Evolutionary conservation across 495 filamentous ascomycete species (phyloP).

Genomic region (Penicillium psychrofluorescens): DNA sequence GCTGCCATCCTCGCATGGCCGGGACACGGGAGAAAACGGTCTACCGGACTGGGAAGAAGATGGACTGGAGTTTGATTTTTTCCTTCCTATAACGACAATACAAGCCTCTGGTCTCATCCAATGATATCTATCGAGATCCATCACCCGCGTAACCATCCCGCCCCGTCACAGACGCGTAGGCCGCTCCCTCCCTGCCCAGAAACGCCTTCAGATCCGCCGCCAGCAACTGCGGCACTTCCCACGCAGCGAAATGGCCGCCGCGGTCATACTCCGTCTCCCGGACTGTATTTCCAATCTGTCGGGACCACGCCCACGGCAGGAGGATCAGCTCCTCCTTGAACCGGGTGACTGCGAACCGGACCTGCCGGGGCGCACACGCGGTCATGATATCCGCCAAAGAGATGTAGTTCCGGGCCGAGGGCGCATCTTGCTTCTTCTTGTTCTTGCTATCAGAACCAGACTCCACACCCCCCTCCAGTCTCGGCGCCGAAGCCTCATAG

Average conservation of each 20-base stretch:
- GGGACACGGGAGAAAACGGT: constrained; percentile 1
- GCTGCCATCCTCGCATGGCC: no score
- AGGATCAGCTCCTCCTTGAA: constrained; percentile 37
- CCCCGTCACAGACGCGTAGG: constrained; percentile 27
- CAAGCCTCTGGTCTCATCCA: constrained; percentile 20
- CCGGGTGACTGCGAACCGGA: constrained; percentile 35
- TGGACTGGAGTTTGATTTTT: constrained; percentile 3
- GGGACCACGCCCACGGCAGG: constrained; percentile 34
- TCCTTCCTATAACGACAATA: constrained; percentile 23
- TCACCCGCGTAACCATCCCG: constrained; percentile 20
- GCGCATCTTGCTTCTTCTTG: neutral
- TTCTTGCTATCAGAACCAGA: constrained; percentile 4
- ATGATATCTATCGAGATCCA: constrained; percentile 47
- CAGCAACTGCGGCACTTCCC: constrained; percentile 39
- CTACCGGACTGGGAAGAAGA: neutral
- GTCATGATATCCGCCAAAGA: constrained; percentile 7
- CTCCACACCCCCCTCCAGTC: constrained; percentile 3
- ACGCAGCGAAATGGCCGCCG: constrained; percentile 48
- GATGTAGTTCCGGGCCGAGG: constrained; percentile 5
- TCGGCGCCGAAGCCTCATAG: constrained; percentile 31
- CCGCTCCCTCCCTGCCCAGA: constrained; percentile 35
- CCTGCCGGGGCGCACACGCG: constrained; percentile 12
- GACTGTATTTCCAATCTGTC: constrained; percentile 34
- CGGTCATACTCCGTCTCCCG: constrained; percentile 29
- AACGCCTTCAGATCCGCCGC: constrained; percentile 34